Evolutionary conservation across 208 protist species (phyloP).

Genomic region (Spongospora subterranea): DNA sequence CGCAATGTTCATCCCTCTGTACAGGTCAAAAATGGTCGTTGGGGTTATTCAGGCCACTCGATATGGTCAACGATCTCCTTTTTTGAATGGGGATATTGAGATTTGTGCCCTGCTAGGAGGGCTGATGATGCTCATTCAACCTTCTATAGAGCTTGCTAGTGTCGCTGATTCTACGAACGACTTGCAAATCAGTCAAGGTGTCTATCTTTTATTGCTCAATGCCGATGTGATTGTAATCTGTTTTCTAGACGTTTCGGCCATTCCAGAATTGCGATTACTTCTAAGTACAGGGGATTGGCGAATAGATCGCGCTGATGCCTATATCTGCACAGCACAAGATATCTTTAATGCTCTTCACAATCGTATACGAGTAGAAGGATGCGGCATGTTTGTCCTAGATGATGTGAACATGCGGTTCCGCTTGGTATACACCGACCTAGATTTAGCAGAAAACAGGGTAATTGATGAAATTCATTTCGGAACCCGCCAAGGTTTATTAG

Average conservation of each 20-base stretch:
- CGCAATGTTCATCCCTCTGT: not conserved
- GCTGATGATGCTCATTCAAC: too few species aligned
- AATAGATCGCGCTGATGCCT: conserved; percentile 1
- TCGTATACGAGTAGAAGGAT: not conserved
- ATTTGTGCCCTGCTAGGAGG: too few species aligned
- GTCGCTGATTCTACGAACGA: too few species aligned
- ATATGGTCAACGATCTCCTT: not conserved
- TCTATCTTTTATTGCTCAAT: too few species aligned
- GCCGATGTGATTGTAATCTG: too few species aligned
- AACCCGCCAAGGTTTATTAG: conserved; percentile 32
- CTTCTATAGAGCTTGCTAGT: too few species aligned
- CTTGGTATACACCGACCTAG: conserved; percentile 2
- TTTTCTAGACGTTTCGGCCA: too few species aligned
- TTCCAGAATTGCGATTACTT: not conserved
- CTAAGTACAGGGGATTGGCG: not conserved
- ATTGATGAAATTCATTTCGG: conserved; percentile 48
- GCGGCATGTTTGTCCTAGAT: not conserved
- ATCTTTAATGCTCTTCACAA: not conserved
- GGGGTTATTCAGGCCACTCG: not conserved
- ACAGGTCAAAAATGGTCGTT: conserved; percentile 16
- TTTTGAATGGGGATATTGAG: not conserved
- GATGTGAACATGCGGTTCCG: not conserved
- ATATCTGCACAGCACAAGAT: not conserved
- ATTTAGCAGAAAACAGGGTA: not conserved
- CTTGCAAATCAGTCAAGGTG: too few species aligned